Evolutionary conservation across 306 rosid species (phyloP).

Genomic region (Arachis hypogaea): DNA sequence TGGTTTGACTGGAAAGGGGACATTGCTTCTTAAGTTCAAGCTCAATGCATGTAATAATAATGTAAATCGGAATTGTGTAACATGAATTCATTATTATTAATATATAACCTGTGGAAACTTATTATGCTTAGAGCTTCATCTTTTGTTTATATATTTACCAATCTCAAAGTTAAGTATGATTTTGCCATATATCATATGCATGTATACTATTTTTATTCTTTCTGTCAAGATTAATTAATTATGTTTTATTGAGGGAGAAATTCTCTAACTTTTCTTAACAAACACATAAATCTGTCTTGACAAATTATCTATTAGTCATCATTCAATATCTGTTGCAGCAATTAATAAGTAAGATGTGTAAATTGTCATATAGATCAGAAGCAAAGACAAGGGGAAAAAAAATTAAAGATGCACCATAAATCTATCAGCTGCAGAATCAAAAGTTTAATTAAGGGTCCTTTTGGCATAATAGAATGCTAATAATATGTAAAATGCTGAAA

Average conservation of each 20-base stretch:
- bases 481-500: neutral
- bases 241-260: too few species aligned
- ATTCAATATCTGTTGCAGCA: neutral
- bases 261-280: neutral
- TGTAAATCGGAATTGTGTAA: slow-evolving; percentile 29
- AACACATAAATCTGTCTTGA: neutral
- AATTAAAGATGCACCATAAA: neutral
- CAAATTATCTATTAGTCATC: neutral
- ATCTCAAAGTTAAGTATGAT: neutral
- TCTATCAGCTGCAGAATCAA: neutral
- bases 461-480: neutral
- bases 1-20: slow-evolving; percentile 26
- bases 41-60: slow-evolving; percentile 22
- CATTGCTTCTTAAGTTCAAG: slow-evolving; percentile 43
- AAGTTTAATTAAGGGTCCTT: neutral
- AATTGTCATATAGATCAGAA: neutral
- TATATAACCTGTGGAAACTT: neutral
- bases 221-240: neutral
- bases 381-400: neutral
- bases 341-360: neutral
- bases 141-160: neutral
- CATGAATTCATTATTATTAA: neutral
- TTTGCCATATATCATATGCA: too few species aligned
- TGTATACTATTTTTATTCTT: neutral
- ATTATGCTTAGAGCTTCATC: neutral